Percentiles rank a stretch among this genome's conserved stretches.
Conservation (phyloP, 495 filamentous ascomycete genomes). For the Rhizodiscina lignyota region DNA sequence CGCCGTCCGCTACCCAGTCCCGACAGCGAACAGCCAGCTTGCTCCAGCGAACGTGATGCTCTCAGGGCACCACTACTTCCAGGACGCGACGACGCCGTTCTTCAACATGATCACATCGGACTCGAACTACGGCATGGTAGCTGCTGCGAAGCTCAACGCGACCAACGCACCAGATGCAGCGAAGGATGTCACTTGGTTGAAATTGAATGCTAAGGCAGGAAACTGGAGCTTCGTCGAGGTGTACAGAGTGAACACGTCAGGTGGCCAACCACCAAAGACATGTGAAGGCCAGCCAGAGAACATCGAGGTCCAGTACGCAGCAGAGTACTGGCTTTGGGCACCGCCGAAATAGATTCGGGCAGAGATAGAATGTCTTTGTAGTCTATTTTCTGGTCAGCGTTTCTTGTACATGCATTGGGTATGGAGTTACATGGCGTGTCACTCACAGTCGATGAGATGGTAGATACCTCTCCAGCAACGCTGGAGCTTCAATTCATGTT, state of each 20-base stretch:
- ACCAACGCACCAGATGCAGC: slow-evolving; percentile 43
- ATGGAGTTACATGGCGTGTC: too few relatives aligned
- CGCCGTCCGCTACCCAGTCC: slow-evolving; percentile 35
- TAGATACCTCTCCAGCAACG: too few relatives aligned
- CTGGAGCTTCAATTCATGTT: too few relatives aligned
- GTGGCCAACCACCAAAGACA: slow-evolving; percentile 57
- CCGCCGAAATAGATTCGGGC: too few relatives aligned
- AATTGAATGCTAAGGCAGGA: slow-evolving; percentile 25
- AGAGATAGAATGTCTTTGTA: too few relatives aligned
- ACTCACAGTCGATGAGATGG: too few relatives aligned
- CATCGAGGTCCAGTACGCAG: slow-evolving; percentile 66
- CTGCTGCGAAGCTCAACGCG: slow-evolving; percentile 31
- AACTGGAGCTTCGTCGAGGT: slow-evolving; percentile 45
- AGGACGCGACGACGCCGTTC: slow-evolving; percentile 46
- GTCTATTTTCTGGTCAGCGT: too few relatives aligned
- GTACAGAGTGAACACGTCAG: slow-evolving; percentile 75
- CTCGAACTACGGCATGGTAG: slow-evolving; percentile 38
- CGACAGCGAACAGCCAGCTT: slow-evolving; percentile 15
- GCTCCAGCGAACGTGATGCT: slow-evolving; percentile 39
- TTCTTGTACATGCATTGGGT: too few relatives aligned
- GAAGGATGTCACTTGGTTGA: slow-evolving; percentile 58
- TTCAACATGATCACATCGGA: slow-evolving; percentile 56
- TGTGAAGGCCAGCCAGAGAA: slow-evolving; percentile 44
- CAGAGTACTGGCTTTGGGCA: slow-evolving; percentile 43
- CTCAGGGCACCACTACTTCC: slow-evolving; percentile 69